Percentiles rank a stretch among this genome's conserved stretches.
These are phyloP conservation scores for Metschnikowia corniflorae DNA, from an alignment of 805 yeast species.

Conservation along the genomic window DNA sequence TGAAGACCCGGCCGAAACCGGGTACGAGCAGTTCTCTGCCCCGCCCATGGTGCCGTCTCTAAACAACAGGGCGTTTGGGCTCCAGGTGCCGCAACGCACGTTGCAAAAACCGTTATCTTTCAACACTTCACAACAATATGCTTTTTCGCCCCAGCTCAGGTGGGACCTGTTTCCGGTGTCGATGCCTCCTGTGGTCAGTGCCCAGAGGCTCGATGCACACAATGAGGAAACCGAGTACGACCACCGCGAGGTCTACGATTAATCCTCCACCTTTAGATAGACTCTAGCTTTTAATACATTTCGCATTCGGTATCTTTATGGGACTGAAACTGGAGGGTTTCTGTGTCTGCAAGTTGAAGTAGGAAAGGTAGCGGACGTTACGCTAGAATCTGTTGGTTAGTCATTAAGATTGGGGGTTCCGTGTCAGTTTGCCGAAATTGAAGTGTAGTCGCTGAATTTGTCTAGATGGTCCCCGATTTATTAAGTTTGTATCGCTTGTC, in stretches of 20 bases:
- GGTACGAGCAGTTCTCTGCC: conserved; percentile 7
- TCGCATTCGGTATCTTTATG: too few species aligned
- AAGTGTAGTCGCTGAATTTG: too few species aligned
- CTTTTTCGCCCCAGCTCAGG: conserved; percentile 1
- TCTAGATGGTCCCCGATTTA: too few species aligned
- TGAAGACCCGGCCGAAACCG: not conserved
- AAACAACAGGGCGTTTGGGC: conserved; percentile 7
- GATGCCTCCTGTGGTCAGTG: not conserved
- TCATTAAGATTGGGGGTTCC: too few species aligned
- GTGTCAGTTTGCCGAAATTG: too few species aligned
- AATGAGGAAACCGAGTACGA: conserved; percentile 5
- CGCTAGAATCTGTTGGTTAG: too few species aligned
- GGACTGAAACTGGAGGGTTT: too few species aligned
- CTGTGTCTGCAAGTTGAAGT: too few species aligned
- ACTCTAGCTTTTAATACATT: too few species aligned
- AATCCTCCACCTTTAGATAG: too few species aligned
- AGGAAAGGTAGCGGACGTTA: too few species aligned
- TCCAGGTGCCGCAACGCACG: conserved; percentile 7
- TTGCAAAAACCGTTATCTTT: not conserved
- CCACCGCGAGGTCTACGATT: conserved; percentile 7
- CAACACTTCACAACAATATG: conserved; percentile 1
- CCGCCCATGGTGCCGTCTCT: not conserved
- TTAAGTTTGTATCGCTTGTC: too few species aligned
- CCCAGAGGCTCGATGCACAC: conserved; percentile 2
- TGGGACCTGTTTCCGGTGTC: conserved; percentile 6